These are phyloP conservation scores for Phytophthora uliginosa DNA, from an alignment of 352 stramenopile species.

Conservation along the genomic window DNA sequence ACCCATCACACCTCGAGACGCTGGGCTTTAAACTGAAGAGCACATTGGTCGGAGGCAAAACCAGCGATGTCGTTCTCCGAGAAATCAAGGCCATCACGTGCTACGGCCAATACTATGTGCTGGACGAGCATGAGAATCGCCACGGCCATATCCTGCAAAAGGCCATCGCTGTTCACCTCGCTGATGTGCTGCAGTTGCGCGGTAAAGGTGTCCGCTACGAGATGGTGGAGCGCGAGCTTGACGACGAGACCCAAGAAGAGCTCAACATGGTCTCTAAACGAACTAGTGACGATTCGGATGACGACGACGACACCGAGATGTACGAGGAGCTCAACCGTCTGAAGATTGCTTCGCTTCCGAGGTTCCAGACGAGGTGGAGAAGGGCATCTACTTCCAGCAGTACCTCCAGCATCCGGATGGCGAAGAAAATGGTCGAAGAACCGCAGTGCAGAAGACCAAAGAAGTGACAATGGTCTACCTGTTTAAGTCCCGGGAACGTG, in stretches of 20 bases:
- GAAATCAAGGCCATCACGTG: constrained; percentile 36
- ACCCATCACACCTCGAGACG: constrained; percentile 30
- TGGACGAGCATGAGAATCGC: constrained; percentile 39
- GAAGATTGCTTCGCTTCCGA: constrained; percentile 45
- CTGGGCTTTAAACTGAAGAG: constrained; percentile 13
- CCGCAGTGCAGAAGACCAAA: constrained; percentile 8
- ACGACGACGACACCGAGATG: constrained; percentile 29
- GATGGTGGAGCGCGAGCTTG: constrained; percentile 43
- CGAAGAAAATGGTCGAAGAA: constrained; percentile 10
- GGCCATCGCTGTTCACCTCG: constrained; percentile 47
- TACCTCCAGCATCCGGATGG: constrained; percentile 15
- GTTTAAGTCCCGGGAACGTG: constrained; percentile 27
- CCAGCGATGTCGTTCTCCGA: constrained; percentile 29
- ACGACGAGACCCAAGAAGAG: constrained; percentile 20
- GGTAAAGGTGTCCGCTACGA: constrained; percentile 48
- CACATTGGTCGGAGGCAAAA: constrained; percentile 21
- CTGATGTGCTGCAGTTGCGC: constrained; percentile 40
- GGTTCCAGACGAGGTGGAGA: constrained; percentile 47
- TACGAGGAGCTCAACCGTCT: constrained; percentile 48
- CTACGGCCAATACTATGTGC: constrained; percentile 42
- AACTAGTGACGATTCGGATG: constrained; percentile 15
- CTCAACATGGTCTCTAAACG: constrained; percentile 17
- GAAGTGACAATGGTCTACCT: constrained; percentile 29
- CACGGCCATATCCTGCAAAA: constrained; percentile 55
- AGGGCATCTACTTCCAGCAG: constrained; percentile 34